A percentile compares a stretch with the other conserved stretches of the same genome.
Conservation (phyloP, 169 alveolate species). For the Cryptosporidium xiaoi region DNA sequence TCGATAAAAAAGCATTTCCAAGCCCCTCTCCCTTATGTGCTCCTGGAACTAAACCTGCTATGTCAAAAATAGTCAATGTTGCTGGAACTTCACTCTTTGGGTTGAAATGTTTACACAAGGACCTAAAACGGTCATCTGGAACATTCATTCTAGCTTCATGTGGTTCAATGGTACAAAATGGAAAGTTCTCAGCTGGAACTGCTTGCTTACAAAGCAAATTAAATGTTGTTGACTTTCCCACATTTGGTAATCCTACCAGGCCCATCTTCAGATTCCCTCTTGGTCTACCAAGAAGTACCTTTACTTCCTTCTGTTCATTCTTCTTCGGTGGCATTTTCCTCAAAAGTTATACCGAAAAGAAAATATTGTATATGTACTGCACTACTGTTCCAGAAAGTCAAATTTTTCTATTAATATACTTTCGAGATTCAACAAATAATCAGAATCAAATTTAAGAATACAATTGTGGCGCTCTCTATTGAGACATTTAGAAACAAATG, state of each 20-base stretch:
- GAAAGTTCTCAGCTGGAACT: slow-evolving; percentile 98
- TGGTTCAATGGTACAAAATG: slow-evolving; percentile 97
- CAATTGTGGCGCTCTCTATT: background rate
- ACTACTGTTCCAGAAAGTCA: background rate
- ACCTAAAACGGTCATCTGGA: slow-evolving; percentile 94
- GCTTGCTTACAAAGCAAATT: slow-evolving; percentile 93
- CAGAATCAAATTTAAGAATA: background rate
- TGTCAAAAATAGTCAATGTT: slow-evolving; percentile 94
- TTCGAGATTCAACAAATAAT: background rate
- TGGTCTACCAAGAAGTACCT: slow-evolving; percentile 81
- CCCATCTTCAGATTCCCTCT: slow-evolving; percentile 95
- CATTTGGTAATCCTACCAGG: slow-evolving; percentile 98
- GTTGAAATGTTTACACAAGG: slow-evolving; percentile 91
- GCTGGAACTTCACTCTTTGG: slow-evolving; percentile 97
- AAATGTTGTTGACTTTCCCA: slow-evolving; percentile 97
- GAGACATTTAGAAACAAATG: no score
- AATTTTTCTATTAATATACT: background rate
- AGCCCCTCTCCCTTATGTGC: slow-evolving; percentile 99
- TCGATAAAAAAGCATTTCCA: slow-evolving; percentile 98
- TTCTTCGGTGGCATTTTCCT: slow-evolving; percentile 86
- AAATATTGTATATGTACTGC: background rate
- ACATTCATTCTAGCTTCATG: slow-evolving; percentile 95
- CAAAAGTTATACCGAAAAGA: background rate
- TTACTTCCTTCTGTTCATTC: slow-evolving; percentile 82
- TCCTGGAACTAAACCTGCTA: slow-evolving; percentile 99